Evolutionary conservation across 805 yeast species (phyloP), one percentile per base, ranked within the genome.

Genomic region (Vanderwaltozyma polyspora): DNA sequence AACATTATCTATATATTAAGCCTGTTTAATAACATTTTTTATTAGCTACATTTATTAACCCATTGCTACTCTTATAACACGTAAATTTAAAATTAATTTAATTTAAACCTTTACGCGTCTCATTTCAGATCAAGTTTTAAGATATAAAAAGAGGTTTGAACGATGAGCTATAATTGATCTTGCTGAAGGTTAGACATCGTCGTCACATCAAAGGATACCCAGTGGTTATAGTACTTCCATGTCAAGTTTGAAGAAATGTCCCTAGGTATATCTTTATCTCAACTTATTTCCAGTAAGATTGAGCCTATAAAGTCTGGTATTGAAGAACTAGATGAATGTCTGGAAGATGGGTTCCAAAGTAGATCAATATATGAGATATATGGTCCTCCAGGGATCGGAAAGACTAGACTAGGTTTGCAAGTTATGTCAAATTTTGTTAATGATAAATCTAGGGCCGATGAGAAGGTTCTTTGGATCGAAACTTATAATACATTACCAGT

Each of bases 371-470:
- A 57, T 39, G 60, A 55, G 27, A 39, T 57, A 5, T 53, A 44
- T 40, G 62, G 62, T 1, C 54, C 56, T 12, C 60, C 62, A 4
- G 60, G 60, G 3, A 41, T 50, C 8, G 58, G 60, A 11, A 57
- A 51, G 39, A 47, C 56, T 3, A 37, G 33, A 23, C 26, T 56
- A 8, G 60, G 51, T 7, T 21, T 42, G 15, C 50, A 47, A 18
- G 18, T 54, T 3, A 37, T 41, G 1, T 23, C 29, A 6, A 43
- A 41, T 18, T 39, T 40, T 14, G 25, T 39, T 10, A 12, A 19
- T 15, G 19, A 17, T 21, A 19, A 21, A 12, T 4, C 27, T 1
- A 17, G 19, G 10, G 19, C 32, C 13, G 40, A 51, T 40, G 51
- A 38, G 18, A 33, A 38, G 7, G 29, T 42, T 10, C 35, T 52